phyloP scores from a whole-genome alignment of 2,329 filamentous ascomycete genomes.

The Ophiostoma quercus region DNA sequence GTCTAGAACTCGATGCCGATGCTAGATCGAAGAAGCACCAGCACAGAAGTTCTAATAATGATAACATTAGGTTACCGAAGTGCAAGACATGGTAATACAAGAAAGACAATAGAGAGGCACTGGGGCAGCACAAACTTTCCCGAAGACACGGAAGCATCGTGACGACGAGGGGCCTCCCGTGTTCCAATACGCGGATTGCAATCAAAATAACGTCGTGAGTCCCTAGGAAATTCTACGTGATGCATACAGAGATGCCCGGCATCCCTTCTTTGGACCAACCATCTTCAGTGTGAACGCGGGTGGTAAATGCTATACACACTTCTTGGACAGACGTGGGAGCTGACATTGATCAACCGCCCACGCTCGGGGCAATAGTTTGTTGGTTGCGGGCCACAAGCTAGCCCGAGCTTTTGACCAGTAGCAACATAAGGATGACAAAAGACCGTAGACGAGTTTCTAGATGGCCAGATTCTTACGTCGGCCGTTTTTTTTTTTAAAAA shows the following conservation, averaged over 20 bases:
- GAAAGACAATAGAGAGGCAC: not conserved
- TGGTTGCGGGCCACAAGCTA: slow-evolving; percentile 3
- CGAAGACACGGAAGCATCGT: not conserved
- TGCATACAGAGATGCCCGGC: not conserved
- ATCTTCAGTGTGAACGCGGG: not conserved
- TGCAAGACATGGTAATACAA: not conserved
- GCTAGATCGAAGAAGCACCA: not conserved
- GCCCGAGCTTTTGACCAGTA: not conserved
- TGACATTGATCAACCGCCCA: not conserved
- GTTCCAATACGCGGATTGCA: not conserved
- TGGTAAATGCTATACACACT: not conserved
- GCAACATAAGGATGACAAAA: not conserved
- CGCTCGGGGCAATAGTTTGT: not conserved
- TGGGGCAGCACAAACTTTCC: not conserved
- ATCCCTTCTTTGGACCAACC: not conserved
- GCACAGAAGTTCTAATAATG: not conserved
- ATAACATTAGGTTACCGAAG: not conserved
- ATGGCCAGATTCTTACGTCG: not conserved
- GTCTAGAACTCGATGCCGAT: not conserved
- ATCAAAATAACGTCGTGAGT: not conserved
- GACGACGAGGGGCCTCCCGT: not conserved
- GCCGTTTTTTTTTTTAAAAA: too few species aligned
- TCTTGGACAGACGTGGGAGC: not conserved
- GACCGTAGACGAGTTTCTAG: not conserved
- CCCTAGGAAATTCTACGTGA: not conserved